phyloP scores from a whole-genome alignment of 2,329 filamentous ascomycete genomes.

The Chaetoscypha palmicola region DNA sequence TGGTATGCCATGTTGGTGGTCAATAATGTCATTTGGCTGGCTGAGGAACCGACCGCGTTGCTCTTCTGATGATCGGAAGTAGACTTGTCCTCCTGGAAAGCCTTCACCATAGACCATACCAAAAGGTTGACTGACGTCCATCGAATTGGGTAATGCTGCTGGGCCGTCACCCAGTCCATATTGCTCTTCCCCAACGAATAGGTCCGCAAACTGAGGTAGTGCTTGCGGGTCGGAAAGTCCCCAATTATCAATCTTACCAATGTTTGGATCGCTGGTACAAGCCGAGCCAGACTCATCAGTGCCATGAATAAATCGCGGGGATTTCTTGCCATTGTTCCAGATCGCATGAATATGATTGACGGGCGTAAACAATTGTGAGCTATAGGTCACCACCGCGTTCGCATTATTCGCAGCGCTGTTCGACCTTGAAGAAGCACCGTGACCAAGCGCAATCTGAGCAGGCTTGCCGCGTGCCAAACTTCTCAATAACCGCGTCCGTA shows the following conservation, averaged over 20 bases:
- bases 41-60: conserved; percentile 69
- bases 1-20: conserved; percentile 67
- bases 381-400: conserved; percentile 75
- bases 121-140: conserved; percentile 83
- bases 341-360: conserved; percentile 74
- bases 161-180: conserved; percentile 76
- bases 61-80: conserved; percentile 69
- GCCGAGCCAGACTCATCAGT: conserved; percentile 69
- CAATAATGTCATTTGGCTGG: conserved; percentile 50
- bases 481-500: conserved; percentile 75
- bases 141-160: conserved; percentile 72
- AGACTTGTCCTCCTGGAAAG: conserved; percentile 72
- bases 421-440: conserved; percentile 46
- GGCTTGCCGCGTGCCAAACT: conserved; percentile 80
- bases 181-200: conserved; percentile 63
- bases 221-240: conserved; percentile 68
- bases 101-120: conserved; percentile 83
- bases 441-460: conserved; percentile 44
- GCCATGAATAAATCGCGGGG: conserved; percentile 76
- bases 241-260: conserved; percentile 73
- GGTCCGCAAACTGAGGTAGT: conserved; percentile 71
- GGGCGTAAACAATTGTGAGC: conserved; percentile 71
- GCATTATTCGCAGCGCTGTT: conserved; percentile 48
- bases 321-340: conserved; percentile 67
- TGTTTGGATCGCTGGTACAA: conserved; percentile 74